These are phyloP conservation scores for Macadamia tetraphylla DNA, from an alignment of 164 flowering plant species.

Conservation along the genomic window DNA sequence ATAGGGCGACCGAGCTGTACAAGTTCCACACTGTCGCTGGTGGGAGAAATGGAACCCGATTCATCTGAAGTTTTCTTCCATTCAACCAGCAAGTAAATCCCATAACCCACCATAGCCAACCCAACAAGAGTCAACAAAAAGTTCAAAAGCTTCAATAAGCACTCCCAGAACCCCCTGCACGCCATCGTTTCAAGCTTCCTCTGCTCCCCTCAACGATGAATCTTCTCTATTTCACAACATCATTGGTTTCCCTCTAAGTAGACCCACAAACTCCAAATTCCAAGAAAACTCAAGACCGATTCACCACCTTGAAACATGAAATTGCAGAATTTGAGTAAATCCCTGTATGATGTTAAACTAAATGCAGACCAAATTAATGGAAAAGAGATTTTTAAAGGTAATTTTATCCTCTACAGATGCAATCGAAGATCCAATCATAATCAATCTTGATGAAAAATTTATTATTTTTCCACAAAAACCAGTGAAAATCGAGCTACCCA, in stretches of 20 bases:
- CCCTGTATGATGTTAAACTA: no score
- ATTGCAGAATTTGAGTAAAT: background rate
- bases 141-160: conserved; percentile 80
- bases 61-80: conserved; percentile 28
- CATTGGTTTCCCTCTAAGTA: background rate
- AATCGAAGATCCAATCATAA: no score
- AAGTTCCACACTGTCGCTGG: conserved; percentile 16
- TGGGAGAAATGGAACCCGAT: conserved; percentile 11
- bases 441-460: no score
- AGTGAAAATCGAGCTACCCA: no score
- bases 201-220: conserved; percentile 6
- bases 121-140: conserved; percentile 71
- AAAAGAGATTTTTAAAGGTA: no score
- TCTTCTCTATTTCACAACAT: conserved; percentile 17
- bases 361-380: no score
- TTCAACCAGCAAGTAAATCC: conserved; percentile 78
- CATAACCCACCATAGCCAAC: conserved; percentile 90
- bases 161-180: conserved; percentile 75
- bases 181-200: conserved; percentile 41
- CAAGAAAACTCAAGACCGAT: background rate
- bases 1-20: conserved; percentile 76
- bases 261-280: background rate
- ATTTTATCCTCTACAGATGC: no score
- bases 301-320: conserved; percentile 5
- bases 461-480: no score